Percentiles rank a stretch among this genome's conserved stretches.
These are phyloP conservation scores for Mycosphaerella sp. DNA, from an alignment of 2,329 filamentous ascomycete genomes.

Conservation along the genomic window DNA sequence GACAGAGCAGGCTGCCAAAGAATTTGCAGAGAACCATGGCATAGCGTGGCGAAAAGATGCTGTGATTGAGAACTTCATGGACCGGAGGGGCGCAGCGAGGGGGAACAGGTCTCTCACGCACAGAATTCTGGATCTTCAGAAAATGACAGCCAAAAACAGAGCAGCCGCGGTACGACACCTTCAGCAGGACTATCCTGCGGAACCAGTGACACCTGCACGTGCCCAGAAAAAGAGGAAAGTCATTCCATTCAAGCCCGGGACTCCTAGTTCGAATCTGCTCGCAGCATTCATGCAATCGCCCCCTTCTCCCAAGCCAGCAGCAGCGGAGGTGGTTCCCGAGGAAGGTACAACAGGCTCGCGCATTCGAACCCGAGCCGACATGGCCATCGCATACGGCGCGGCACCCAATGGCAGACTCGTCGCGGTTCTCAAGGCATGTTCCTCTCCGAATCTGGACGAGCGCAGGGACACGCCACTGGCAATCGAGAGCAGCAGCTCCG, in stretches of 20 bases:
- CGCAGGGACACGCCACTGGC: neutral
- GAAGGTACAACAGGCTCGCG: neutral
- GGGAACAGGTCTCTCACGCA: slow-evolving; percentile 3
- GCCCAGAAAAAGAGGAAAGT: neutral
- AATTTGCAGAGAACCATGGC: slow-evolving; percentile 6
- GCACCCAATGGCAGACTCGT: slow-evolving; percentile 9
- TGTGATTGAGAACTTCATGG: slow-evolving; percentile 1
- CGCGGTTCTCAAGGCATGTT: slow-evolving; percentile 4
- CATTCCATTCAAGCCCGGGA: neutral
- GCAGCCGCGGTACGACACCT: neutral
- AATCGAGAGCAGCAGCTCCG: neutral
- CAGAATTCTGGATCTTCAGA: slow-evolving; percentile 1
- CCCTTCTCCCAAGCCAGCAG: neutral
- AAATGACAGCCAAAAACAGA: slow-evolving; percentile 6
- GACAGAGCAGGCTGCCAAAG: slow-evolving; percentile 1
- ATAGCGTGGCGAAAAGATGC: neutral
- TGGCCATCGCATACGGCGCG: slow-evolving; percentile 13
- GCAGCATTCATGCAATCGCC: neutral
- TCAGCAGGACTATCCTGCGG: neutral
- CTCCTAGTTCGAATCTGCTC: neutral
- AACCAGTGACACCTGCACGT: neutral
- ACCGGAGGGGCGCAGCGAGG: neutral
- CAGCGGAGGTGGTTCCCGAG: neutral
- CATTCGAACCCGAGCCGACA: neutral
- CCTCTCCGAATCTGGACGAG: neutral